phyloP scores from a whole-genome alignment of 2,329 filamentous ascomycete genomes.

The Xylaria sp. region DNA sequence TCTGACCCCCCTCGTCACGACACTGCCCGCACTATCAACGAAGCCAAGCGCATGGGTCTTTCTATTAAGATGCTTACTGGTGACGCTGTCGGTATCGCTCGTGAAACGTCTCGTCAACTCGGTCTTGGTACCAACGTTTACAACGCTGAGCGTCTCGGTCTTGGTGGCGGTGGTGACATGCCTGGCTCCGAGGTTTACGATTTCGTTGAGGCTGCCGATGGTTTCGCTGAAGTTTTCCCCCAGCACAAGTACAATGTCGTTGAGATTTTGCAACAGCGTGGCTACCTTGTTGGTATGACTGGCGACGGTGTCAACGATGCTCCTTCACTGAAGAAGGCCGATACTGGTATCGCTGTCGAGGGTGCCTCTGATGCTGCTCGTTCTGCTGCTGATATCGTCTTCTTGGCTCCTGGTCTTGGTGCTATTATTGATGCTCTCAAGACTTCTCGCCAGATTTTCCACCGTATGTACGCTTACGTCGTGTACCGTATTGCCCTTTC shows the following conservation, averaged over 20 bases:
- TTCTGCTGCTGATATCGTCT: constrained; percentile 92
- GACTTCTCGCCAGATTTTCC: constrained; percentile 93
- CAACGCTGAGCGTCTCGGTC: constrained; percentile 91
- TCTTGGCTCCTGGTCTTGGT: constrained; percentile 89
- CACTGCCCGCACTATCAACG: constrained; percentile 88
- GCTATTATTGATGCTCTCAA: constrained; percentile 94
- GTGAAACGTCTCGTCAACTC: constrained; percentile 90
- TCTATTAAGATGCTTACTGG: constrained; percentile 97
- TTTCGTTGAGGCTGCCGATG: constrained; percentile 94
- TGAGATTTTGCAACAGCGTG: constrained; percentile 92
- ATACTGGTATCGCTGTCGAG: constrained; percentile 95
- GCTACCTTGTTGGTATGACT: constrained; percentile 95
- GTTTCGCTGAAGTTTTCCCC: constrained; percentile 93
- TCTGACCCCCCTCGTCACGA: constrained; percentile 91
- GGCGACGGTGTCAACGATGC: constrained; percentile 96
- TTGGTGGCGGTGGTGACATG: constrained; percentile 91
- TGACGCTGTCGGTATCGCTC: constrained; percentile 92
- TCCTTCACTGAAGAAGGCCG: constrained; percentile 92
- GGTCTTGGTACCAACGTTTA: constrained; percentile 94
- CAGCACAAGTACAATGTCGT: constrained; percentile 97
- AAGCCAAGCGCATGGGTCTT: constrained; percentile 87
- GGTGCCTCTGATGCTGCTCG: constrained; percentile 91
- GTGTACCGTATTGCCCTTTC: constrained; percentile 95
- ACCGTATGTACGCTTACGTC: constrained; percentile 96
- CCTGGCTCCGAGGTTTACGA: constrained; percentile 93